A percentile compares a stretch with the other conserved stretches of the same genome.
Evolutionary conservation across 2,329 filamentous ascomycete genomes (phyloP).

Genomic region (Paramyrothecium roridum): DNA sequence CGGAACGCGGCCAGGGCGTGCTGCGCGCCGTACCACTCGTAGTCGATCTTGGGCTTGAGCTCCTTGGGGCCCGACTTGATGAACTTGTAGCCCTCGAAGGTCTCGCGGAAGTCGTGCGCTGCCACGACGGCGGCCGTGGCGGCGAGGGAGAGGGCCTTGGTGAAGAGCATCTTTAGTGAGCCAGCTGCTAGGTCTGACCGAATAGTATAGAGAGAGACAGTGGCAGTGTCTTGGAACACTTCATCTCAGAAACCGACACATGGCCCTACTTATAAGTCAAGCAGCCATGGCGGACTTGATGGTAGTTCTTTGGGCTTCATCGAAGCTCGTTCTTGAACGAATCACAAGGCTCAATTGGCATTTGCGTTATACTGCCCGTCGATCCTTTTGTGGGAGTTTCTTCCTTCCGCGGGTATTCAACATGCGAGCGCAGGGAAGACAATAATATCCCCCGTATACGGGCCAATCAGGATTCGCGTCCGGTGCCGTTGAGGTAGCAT

Average conservation of each 20-base stretch:
- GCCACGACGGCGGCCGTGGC: neutral
- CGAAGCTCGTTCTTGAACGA: neutral
- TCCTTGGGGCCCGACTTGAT: slow-evolving; percentile 7
- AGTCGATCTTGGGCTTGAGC: slow-evolving; percentile 6
- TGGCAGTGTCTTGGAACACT: neutral
- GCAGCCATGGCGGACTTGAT: neutral
- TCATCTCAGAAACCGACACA: neutral
- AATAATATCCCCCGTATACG: no score
- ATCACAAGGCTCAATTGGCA: neutral
- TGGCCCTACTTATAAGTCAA: neutral
- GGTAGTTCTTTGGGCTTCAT: neutral
- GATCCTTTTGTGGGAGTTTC: no score
- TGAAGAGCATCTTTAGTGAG: neutral
- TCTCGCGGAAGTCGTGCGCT: neutral
- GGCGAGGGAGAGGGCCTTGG: neutral
- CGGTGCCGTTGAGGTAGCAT: no score
- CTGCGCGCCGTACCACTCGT: slow-evolving; percentile 10
- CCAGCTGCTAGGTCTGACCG: neutral
- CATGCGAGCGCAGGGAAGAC: no score
- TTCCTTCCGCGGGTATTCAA: no score
- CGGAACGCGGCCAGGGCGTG: slow-evolving; percentile 16
- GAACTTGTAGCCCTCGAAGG: slow-evolving; percentile 4
- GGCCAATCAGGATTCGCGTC: no score
- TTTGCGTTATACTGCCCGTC: no score
- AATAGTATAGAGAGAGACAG: no score